These are phyloP conservation scores for Trypanosoma platydactyli DNA, from an alignment of 208 protist species.

Conservation along the genomic window DNA sequence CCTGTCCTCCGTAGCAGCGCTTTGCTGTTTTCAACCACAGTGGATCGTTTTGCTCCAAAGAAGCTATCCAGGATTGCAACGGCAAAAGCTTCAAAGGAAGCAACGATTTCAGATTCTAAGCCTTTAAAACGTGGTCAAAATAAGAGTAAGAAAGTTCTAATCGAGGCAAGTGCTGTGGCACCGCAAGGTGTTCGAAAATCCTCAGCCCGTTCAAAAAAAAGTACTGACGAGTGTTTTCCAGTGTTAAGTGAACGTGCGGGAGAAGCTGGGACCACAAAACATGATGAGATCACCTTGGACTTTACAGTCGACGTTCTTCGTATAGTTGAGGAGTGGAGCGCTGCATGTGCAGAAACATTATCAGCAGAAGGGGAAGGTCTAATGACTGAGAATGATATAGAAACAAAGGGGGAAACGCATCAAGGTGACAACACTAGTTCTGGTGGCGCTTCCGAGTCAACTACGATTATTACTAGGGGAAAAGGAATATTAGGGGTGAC, in stretches of 20 bases:
- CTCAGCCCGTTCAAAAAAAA: background rate
- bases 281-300: background rate
- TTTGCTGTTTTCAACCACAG: background rate
- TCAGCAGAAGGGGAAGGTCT: background rate
- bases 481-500: conserved; percentile 1
- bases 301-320: conserved; percentile 18
- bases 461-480: background rate
- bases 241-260: background rate
- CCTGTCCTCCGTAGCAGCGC: background rate
- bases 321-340: conserved; percentile 23
- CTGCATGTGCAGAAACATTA: conserved; percentile 5
- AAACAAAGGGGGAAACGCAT: background rate
- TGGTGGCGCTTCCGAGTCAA: background rate
- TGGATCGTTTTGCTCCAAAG: background rate
- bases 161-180: background rate
- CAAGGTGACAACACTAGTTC: background rate
- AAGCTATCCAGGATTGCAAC: background rate
- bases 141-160: background rate
- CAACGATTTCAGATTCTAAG: background rate
- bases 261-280: background rate
- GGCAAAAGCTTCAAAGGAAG: background rate
- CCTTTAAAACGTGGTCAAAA: background rate
- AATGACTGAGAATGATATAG: conserved; percentile 1
- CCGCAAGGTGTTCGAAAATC: background rate
- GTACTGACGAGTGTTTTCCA: too few relatives aligned